Percentiles rank a stretch among this genome's conserved stretches.
Conservation (phyloP, 2,329 filamentous ascomycete species). For the Fusarium sp. region DNA sequence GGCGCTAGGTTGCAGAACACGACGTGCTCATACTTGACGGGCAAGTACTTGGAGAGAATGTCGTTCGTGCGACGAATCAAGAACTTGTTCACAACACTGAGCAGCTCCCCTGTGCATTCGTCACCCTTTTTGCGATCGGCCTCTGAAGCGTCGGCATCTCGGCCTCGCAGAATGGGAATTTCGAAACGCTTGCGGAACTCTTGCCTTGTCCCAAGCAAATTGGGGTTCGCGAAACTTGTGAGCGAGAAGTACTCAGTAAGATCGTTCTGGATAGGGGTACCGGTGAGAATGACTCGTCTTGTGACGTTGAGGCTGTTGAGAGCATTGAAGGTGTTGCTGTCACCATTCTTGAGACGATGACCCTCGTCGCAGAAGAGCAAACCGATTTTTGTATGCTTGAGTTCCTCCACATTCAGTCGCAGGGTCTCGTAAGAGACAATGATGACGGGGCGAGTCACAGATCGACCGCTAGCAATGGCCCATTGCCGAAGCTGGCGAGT, state of each 20-base stretch:
- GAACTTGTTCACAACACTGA: conserved; percentile 94
- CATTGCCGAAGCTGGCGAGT: conserved; percentile 92
- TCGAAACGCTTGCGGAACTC: conserved; percentile 97
- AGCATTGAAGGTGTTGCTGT: conserved; percentile 94
- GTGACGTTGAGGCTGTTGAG: conserved; percentile 92
- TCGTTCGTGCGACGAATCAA: conserved; percentile 98
- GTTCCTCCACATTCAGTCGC: conserved; percentile 88
- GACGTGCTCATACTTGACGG: conserved; percentile 98
- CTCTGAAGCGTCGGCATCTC: conserved; percentile 90
- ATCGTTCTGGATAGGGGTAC: conserved; percentile 98
- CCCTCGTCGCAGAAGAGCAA: conserved; percentile 96
- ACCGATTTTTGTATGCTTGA: conserved; percentile 91
- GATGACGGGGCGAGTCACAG: conserved; percentile 90
- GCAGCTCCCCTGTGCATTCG: conserved; percentile 82
- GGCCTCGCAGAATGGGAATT: conserved; percentile 88
- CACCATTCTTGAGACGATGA: conserved; percentile 95
- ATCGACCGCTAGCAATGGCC: conserved; percentile 90
- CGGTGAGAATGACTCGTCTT: conserved; percentile 92
- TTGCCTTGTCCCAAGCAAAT: conserved; percentile 85
- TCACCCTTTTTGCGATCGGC: conserved; percentile 85
- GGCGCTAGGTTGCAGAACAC: conserved; percentile 96
- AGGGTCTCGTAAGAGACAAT: conserved; percentile 99
- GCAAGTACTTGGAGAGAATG: conserved; percentile 96
- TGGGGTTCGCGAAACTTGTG: conserved; percentile 96
- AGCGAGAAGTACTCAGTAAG: conserved; percentile 97